A percentile compares a stretch with the other conserved stretches of the same genome.
phyloP scores from a whole-genome alignment of 2,329 filamentous ascomycete species.

The Hymenoscyphus fraxineus region DNA sequence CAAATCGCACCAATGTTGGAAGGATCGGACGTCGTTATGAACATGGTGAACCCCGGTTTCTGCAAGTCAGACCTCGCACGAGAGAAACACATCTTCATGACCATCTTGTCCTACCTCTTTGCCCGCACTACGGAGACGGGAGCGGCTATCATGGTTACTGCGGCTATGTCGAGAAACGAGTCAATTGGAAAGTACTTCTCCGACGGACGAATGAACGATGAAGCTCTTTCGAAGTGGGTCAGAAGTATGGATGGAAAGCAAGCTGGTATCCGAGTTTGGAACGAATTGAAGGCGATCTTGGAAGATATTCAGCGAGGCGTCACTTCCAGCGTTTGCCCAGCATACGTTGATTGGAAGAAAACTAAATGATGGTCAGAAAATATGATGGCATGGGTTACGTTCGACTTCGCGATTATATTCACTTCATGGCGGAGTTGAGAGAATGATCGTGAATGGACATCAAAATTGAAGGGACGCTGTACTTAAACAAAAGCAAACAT shows the following conservation, averaged over 20 bases:
- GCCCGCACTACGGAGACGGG: conserved; percentile 45
- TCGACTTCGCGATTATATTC: not conserved
- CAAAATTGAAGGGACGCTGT: not conserved
- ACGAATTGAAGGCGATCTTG: conserved; percentile 40
- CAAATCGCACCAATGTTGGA: conserved; percentile 35
- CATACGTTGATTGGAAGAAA: not conserved
- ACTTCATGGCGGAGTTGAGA: not conserved
- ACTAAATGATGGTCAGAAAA: not conserved
- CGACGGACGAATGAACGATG: conserved; percentile 33
- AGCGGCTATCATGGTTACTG: conserved; percentile 43
- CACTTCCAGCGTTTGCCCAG: not conserved
- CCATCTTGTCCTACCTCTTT: conserved; percentile 35
- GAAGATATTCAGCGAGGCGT: conserved; percentile 41
- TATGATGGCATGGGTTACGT: not conserved
- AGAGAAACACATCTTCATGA: conserved; percentile 27
- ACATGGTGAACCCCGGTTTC: conserved; percentile 50
- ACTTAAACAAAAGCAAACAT: not conserved
- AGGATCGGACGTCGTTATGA: conserved; percentile 42
- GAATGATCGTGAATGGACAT: not conserved
- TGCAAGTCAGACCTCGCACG: conserved; percentile 46
- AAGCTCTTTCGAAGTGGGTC: conserved; percentile 37
- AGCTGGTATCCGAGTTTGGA: conserved; percentile 41
- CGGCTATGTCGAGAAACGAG: conserved; percentile 38
- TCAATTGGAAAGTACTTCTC: conserved; percentile 46
- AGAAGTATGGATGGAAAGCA: conserved; percentile 38